phyloP scores from a whole-genome alignment of 2,329 filamentous ascomycete species.

The Pseudocercospora eumusae region DNA sequence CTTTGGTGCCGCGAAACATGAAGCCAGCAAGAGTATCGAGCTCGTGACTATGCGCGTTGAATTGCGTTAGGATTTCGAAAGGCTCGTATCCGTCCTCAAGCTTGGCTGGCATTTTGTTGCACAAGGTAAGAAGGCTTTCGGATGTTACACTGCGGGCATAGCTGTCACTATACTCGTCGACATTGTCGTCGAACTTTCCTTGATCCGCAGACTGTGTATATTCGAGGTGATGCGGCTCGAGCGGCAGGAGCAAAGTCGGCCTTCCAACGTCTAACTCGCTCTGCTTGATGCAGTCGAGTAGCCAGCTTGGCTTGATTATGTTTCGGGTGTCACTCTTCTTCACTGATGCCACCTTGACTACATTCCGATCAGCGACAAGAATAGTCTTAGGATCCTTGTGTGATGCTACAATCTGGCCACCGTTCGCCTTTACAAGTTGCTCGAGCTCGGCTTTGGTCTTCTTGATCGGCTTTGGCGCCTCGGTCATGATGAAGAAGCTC shows the following conservation, averaged over 20 bases:
- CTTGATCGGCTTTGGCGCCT: constrained; percentile 68
- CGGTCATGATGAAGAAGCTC: constrained; percentile 79
- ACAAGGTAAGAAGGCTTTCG: constrained; percentile 61
- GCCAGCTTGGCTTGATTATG: constrained; percentile 78
- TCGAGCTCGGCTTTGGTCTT: constrained; percentile 79
- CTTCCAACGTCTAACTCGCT: constrained; percentile 52
- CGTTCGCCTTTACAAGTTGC: constrained; percentile 76
- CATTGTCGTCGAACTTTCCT: constrained; percentile 59
- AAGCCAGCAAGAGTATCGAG: constrained; percentile 55
- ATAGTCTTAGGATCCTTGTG: constrained; percentile 66
- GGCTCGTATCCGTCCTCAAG: constrained; percentile 48
- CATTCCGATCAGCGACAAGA: constrained; percentile 74
- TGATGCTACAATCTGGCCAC: constrained; percentile 76
- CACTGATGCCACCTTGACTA: constrained; percentile 79
- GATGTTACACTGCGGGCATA: constrained; percentile 69
- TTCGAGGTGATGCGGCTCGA: constrained; percentile 70
- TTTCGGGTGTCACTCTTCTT: constrained; percentile 70
- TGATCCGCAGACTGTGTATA: constrained; percentile 62
- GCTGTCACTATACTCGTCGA: constrained; percentile 80
- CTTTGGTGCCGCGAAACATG: constrained; percentile 53
- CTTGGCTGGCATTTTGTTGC: constrained; percentile 55
- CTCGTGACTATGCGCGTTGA: constrained; percentile 57
- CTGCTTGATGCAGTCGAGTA: constrained; percentile 75
- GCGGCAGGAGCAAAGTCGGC: constrained; percentile 62
- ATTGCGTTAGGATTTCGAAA: constrained; percentile 57